Base-by-base conservation (phyloP, 257 asterid genomes). In the Solanum dulcamara region DNA sequence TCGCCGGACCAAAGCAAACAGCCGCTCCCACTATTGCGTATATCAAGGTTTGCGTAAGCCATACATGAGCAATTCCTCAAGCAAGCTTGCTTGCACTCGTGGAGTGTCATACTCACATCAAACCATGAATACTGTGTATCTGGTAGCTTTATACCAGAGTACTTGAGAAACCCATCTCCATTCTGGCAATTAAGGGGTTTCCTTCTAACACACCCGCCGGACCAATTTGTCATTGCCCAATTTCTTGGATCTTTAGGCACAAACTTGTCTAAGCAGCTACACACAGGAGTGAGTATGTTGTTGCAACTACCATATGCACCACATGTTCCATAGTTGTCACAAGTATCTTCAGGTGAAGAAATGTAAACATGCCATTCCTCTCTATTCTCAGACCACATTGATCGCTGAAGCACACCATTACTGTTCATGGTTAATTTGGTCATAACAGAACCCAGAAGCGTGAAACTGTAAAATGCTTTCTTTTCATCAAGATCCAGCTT, bases 1-100 rank as follows among this genome's bases (percentile, higher is more conserved):
- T 87, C 75, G 7, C 12, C 88, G 80, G 26, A 90, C 92, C 92
- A 90, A 70, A 86, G 74, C 80, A 90, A 53, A 70, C 92, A 90
- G 33, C 91, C 92, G 60, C 81, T 86, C 13, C 90, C 90, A 26
- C 53, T 71, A 30, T 74, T 84, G 35, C 89, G 84, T n/a, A 85
- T 55, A 24, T 87, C 83, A 11, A 80, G 67, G 38, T 87, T 80
- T 30, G 89, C 33, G 71, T 87, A 86, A 38, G 91, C 90, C 87
- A 64, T 51, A 40, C 92, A 90, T 18, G 88, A 86, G 74, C 92
- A 89, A 33, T 90, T 86, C 15, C 84, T 86, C 18, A 84, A 83
- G 84, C 92, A 89, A 84, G 60, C 38, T 13, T 57, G 68, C 44
- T 83, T 84, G 64, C 91, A 89, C 55, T 85, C 87, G 2, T 46